These are phyloP conservation scores for Lagenidium sp. DNA, from an alignment of 352 stramenopile species.

Conservation along the genomic window DNA sequence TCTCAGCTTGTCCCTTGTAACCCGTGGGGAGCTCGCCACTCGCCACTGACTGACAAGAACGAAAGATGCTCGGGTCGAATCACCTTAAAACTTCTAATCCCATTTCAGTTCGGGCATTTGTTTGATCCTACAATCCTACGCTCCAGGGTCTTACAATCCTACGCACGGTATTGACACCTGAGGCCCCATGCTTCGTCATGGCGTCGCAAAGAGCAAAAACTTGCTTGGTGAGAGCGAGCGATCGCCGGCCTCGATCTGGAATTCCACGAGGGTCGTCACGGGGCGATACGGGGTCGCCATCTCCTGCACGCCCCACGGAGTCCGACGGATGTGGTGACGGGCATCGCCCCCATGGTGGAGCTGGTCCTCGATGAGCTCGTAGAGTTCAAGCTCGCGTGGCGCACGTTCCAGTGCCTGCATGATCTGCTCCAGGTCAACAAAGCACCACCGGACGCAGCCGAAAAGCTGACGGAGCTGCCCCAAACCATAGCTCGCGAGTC, in stretches of 20 bases:
- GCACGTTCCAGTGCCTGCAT: constrained; percentile 30
- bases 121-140: no score
- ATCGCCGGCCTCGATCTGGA: constrained; percentile 54
- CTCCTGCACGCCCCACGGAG: constrained; percentile 8
- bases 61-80: no score
- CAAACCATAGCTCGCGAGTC: constrained; percentile 14
- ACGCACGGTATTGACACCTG: no score
- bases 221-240: constrained; percentile 18
- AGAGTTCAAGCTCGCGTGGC: constrained; percentile 34
- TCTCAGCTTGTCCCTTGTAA: no score
- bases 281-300: constrained; percentile 15
- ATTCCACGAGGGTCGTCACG: constrained; percentile 34
- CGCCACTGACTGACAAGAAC: no score
- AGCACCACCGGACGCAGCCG: constrained; percentile 58
- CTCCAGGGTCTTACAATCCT: no score
- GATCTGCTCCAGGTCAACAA: constrained; percentile 45
- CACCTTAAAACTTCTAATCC: no score
- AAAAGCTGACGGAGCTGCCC: constrained; percentile 41
- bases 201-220: constrained; percentile 6
- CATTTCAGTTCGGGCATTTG: no score
- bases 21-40: no score
- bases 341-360: constrained; percentile 7
- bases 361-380: constrained; percentile 38
- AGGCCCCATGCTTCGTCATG: no score
- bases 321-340: constrained; percentile 2